Conservation (phyloP, 352 stramenopile genomes). For the Thalassiosira gravida region DNA sequence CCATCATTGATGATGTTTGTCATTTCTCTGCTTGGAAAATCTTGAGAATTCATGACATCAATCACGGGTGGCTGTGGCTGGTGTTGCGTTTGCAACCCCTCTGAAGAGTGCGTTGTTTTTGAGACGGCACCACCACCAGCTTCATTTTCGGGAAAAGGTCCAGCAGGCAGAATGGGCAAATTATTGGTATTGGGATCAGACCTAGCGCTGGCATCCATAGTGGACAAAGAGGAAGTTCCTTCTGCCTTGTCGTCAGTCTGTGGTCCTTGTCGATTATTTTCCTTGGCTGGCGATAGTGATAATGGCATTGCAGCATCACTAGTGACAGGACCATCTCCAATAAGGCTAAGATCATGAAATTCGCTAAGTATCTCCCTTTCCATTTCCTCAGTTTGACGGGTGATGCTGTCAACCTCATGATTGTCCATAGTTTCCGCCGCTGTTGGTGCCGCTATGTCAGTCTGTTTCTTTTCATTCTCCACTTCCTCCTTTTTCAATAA, state of each 20-base stretch:
- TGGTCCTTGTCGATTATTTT: too few species aligned
- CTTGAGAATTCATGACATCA: conserved; percentile 16
- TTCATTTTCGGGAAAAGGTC: conserved; percentile 24
- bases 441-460: neutral
- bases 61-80: conserved; percentile 27
- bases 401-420: conserved; percentile 29
- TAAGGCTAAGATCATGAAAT: conserved; percentile 54
- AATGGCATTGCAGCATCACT: too few species aligned
- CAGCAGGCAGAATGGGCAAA: conserved; percentile 32
- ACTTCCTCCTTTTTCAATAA: conserved; percentile 50
- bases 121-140: too few species aligned
- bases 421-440: conserved; percentile 4
- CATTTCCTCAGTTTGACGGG: conserved; percentile 36
- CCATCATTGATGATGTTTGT: conserved; percentile 1
- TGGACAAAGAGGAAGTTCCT: conserved; percentile 15
- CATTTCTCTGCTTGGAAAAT: conserved; percentile 19
- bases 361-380: conserved; percentile 51
- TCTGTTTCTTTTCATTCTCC: conserved; percentile 1
- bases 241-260: conserved; percentile 9
- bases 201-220: conserved; percentile 21
- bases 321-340: conserved; percentile 12
- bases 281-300: too few species aligned
- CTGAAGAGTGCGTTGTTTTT: too few species aligned
- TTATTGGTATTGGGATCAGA: conserved; percentile 9
- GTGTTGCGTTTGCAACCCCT: conserved; percentile 4